A percentile compares a stretch with the other conserved stretches of the same genome.
phyloP scores from a whole-genome alignment of 306 rosid species.

The Amphicarpaea edgeworthii region DNA sequence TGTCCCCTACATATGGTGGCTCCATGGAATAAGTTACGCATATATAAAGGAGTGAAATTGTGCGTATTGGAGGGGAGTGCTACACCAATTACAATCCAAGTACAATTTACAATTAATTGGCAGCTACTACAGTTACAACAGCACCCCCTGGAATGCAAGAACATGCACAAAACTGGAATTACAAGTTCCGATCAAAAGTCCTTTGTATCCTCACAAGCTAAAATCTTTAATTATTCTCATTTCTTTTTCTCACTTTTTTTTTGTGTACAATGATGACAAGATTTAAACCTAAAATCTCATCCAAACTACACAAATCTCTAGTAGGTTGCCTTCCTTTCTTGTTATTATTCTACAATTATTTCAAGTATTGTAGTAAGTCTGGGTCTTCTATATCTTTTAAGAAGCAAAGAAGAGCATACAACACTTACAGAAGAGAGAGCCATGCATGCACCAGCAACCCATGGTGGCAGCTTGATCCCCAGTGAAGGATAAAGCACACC shows the following conservation, averaged over 20 bases:
- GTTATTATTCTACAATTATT: conserved; percentile 87
- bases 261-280: too few relatives aligned
- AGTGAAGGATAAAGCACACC: conserved; percentile 79
- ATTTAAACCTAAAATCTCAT: too few relatives aligned
- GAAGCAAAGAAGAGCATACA: conserved; percentile 91
- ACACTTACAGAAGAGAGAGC: conserved; percentile 94
- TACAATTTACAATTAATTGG: conserved; percentile 53
- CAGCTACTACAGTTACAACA: conserved; percentile 43
- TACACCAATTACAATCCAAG: conserved; percentile 38
- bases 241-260: background rate
- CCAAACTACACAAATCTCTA: too few relatives aligned
- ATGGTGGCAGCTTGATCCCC: conserved; percentile 85
- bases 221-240: conserved; percentile 36
- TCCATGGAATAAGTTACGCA: conserved; percentile 14
- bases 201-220: conserved; percentile 38
- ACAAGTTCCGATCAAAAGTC: conserved; percentile 38
- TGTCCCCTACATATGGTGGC: background rate
- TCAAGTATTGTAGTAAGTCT: conserved; percentile 80
- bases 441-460: conserved; percentile 99
- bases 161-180: conserved; percentile 51
- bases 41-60: background rate
- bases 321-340: background rate
- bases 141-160: conserved; percentile 35
- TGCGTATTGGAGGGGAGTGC: background rate
- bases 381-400: conserved; percentile 84